Evolutionary conservation across 345 rosid genomes (phyloP).

Genomic region (Arabis hirsuta): DNA sequence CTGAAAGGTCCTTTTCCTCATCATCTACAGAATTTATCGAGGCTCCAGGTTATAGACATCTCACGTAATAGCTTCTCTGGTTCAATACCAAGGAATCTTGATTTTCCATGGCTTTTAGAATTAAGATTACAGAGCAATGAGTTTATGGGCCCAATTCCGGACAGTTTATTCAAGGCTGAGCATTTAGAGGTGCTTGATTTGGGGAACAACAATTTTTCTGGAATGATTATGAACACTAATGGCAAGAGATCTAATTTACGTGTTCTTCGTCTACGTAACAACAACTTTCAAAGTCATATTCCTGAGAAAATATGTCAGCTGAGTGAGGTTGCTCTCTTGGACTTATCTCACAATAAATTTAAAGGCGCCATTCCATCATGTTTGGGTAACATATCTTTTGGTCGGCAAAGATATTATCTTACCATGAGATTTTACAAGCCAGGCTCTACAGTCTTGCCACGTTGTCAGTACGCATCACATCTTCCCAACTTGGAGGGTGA

Average conservation of each 20-base stretch:
- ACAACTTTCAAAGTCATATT: conserved; percentile 52
- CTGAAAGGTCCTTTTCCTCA: conserved; percentile 46
- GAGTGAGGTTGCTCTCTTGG: conserved; percentile 19
- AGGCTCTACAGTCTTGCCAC: neutral
- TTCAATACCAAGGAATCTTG: conserved; percentile 61
- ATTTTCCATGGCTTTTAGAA: conserved; percentile 36
- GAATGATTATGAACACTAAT: conserved; percentile 49
- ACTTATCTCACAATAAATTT: conserved; percentile 36
- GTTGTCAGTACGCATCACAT: conserved; percentile 12
- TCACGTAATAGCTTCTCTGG: conserved; percentile 63
- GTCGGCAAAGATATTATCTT: neutral
- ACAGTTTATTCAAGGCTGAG: conserved; percentile 51
- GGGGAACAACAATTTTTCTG: conserved; percentile 57
- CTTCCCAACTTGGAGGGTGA: neutral
- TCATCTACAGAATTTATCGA: conserved; percentile 51
- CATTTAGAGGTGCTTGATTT: conserved; percentile 58
- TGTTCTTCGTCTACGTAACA: conserved; percentile 66
- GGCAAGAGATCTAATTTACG: conserved; percentile 56
- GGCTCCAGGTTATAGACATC: conserved; percentile 58
- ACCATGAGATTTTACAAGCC: neutral
- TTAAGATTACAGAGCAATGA: conserved; percentile 39
- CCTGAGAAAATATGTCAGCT: conserved; percentile 40
- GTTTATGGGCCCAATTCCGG: conserved; percentile 50
- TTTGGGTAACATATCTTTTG: conserved; percentile 27
- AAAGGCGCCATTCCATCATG: conserved; percentile 28